These are phyloP conservation scores for Geoglossum glabrum DNA, from an alignment of 495 filamentous ascomycete species.

Conservation along the genomic window DNA sequence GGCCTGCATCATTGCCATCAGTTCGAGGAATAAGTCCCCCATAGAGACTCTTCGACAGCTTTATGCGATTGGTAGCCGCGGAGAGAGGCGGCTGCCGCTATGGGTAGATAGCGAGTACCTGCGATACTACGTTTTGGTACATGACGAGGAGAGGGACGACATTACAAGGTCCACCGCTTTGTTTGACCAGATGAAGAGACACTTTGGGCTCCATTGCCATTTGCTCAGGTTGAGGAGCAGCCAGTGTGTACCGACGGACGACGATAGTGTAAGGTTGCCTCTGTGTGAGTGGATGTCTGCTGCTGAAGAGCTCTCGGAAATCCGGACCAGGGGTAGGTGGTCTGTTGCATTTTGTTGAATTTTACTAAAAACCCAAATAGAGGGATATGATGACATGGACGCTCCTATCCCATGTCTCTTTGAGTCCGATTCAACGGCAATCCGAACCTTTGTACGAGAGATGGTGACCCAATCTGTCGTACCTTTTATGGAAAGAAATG, in stretches of 20 bases:
- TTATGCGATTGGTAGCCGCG: constrained; percentile 54
- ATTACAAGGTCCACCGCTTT: constrained; percentile 70
- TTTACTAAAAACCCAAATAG: not conserved
- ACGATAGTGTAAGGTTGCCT: constrained; percentile 69
- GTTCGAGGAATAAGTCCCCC: constrained; percentile 58
- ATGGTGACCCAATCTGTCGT: constrained; percentile 83
- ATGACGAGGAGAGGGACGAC: constrained; percentile 88
- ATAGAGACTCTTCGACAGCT: constrained; percentile 68
- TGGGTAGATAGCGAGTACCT: constrained; percentile 83
- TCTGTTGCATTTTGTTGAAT: not conserved
- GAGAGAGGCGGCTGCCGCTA: constrained; percentile 42
- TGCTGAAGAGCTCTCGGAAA: constrained; percentile 57
- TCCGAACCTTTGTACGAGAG: constrained; percentile 74
- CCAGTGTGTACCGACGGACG: constrained; percentile 74
- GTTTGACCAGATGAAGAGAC: constrained; percentile 95
- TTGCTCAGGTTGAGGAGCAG: constrained; percentile 66
- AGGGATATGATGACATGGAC: constrained; percentile 35
- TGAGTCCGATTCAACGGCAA: constrained; percentile 74
- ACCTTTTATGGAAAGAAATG: constrained; percentile 81
- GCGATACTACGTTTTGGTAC: constrained; percentile 90
- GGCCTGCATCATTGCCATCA: constrained; percentile 88
- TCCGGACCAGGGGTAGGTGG: constrained; percentile 36
- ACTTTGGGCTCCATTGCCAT: constrained; percentile 91
- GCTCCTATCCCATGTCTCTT: constrained; percentile 61
- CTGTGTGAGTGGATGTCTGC: constrained; percentile 76